Evolutionary conservation across 2,329 filamentous ascomycete species (phyloP).

Genomic region (Sarocladiaceae sp.): DNA sequence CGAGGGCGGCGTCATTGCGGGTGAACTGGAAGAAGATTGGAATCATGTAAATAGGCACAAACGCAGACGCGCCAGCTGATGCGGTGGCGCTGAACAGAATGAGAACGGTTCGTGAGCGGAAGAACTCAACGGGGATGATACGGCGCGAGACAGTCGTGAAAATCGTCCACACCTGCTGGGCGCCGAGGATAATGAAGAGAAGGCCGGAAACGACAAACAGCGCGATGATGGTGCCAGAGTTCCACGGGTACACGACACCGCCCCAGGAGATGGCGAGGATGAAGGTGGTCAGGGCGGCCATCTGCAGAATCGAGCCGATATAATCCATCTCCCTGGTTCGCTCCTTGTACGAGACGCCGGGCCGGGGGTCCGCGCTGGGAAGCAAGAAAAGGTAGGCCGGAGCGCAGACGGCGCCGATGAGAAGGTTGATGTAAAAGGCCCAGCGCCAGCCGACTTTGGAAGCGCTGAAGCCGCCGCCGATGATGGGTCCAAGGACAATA

Average conservation of each 20-base stretch:
- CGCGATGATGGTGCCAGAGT: constrained; percentile 33
- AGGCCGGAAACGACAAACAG: constrained; percentile 37
- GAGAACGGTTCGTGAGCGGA: constrained; percentile 28
- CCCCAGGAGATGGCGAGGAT: constrained; percentile 46
- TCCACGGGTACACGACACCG: constrained; percentile 42
- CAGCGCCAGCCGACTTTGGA: constrained; percentile 24
- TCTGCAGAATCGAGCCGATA: constrained; percentile 19
- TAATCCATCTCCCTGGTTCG: constrained; percentile 7
- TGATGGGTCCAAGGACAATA: constrained; percentile 33
- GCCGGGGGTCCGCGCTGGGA: constrained; percentile 17
- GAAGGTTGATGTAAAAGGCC: constrained; percentile 47
- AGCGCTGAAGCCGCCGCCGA: background rate
- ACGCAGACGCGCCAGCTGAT: constrained; percentile 17
- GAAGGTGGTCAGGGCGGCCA: constrained; percentile 34
- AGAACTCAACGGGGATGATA: constrained; percentile 42
- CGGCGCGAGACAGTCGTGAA: constrained; percentile 15
- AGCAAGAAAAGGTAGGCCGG: constrained; percentile 24
- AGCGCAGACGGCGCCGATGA: constrained; percentile 31
- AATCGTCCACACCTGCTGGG: constrained; percentile 35
- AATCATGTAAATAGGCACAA: constrained; percentile 38
- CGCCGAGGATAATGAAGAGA: constrained; percentile 32
- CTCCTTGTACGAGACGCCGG: background rate
- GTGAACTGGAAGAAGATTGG: constrained; percentile 45
- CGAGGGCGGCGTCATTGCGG: constrained; percentile 30
- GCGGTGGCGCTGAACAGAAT: constrained; percentile 34